Evolutionary conservation across 192 early-diverging fungal genomes (phyloP).

Genomic region (Gryganskiella cystojenkinii): DNA sequence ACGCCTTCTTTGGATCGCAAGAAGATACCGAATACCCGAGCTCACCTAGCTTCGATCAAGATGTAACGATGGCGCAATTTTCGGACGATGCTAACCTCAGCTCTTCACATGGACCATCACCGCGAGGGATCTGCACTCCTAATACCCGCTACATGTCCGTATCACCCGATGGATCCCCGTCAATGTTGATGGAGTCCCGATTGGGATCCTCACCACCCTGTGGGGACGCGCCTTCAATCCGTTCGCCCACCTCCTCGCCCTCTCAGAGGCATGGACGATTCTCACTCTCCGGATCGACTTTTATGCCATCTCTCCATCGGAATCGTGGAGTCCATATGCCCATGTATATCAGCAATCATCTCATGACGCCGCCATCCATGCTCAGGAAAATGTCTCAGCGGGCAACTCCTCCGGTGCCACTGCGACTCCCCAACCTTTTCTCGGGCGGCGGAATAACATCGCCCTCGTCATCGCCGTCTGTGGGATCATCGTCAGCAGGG

Average conservation of each 20-base stretch:
- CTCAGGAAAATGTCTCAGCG: conserved; percentile 36
- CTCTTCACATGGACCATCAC: not conserved
- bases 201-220: conserved; percentile 5
- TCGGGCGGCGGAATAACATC: too few species aligned
- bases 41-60: conserved; percentile 1
- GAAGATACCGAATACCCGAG: not conserved
- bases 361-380: conserved; percentile 46
- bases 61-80: conserved; percentile 7
- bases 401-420: conserved; percentile 19
- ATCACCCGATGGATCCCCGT: conserved; percentile 7
- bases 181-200: conserved; percentile 1
- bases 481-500: conserved; percentile 5
- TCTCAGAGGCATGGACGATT: conserved; percentile 30
- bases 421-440: conserved; percentile 23
- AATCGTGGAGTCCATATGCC: conserved; percentile 31
- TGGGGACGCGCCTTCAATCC: conserved; percentile 3
- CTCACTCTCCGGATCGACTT: conserved; percentile 27
- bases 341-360: conserved; percentile 20
- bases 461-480: not conserved
- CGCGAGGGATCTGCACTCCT: not conserved
- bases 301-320: conserved; percentile 36
- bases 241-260: not conserved
- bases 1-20: not conserved
- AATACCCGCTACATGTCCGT: not conserved
- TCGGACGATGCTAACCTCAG: not conserved